phyloP scores from a whole-genome alignment of 106 monocot species.

The Chionographis japonica region DNA sequence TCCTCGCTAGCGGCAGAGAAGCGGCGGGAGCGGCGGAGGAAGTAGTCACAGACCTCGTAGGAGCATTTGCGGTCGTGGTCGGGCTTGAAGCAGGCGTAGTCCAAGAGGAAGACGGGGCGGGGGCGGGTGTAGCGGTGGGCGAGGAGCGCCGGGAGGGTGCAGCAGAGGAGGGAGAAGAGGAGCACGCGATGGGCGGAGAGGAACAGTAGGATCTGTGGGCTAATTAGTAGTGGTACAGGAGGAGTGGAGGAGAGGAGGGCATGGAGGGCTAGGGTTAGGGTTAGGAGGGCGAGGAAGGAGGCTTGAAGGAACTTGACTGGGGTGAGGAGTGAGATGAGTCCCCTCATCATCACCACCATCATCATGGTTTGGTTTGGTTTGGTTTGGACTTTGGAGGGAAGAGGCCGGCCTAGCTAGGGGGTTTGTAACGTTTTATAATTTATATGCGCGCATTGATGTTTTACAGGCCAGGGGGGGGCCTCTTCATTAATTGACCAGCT shows the following conservation, averaged over 20 bases:
- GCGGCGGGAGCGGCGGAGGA: constrained; percentile 31
- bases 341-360: not conserved
- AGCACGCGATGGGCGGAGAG: constrained; percentile 10
- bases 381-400: too few species aligned
- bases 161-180: constrained; percentile 21
- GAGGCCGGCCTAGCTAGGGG: too few species aligned
- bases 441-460: constrained; percentile 1
- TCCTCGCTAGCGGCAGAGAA: constrained; percentile 32
- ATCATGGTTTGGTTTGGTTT: too few species aligned
- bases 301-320: constrained; percentile 26
- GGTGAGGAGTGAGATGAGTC: not conserved
- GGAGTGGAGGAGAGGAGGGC: constrained; percentile 14
- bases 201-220: constrained; percentile 1
- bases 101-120: constrained; percentile 46
- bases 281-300: constrained; percentile 27
- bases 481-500: constrained; percentile 5
- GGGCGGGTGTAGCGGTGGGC: constrained; percentile 21
- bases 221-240: not conserved
- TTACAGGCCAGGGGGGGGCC: not conserved
- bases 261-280: constrained; percentile 32
- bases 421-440: too few species aligned
- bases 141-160: constrained; percentile 4
- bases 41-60: constrained; percentile 48
- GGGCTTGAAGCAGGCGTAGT: constrained; percentile 70
- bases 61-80: constrained; percentile 30